A percentile compares a stretch with the other conserved stretches of the same genome.
Conservation (phyloP, 2,329 filamentous ascomycete genomes). For the Elsinoe necatrix region DNA sequence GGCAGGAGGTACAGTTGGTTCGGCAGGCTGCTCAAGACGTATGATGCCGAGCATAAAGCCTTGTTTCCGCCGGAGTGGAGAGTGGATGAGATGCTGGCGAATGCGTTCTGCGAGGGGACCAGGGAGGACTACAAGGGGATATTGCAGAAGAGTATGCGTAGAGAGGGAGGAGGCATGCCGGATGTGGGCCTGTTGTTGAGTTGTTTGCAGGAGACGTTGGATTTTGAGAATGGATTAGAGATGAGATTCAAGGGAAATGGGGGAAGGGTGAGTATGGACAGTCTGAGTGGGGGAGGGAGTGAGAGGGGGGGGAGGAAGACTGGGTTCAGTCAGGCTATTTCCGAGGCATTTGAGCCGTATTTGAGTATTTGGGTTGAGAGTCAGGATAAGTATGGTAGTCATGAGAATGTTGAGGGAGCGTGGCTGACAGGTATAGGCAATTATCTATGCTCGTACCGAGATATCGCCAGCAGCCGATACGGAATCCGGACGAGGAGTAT, state of each 20-base stretch:
- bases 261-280: constrained; percentile 73
- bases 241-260: constrained; percentile 59
- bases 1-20: constrained; percentile 94
- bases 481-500: constrained; percentile 83
- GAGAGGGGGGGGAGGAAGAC: constrained; percentile 68
- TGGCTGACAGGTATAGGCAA: constrained; percentile 40
- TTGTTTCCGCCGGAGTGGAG: constrained; percentile 86
- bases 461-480: constrained; percentile 74
- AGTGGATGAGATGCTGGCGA: constrained; percentile 81
- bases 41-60: constrained; percentile 82
- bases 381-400: constrained; percentile 59
- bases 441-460: constrained; percentile 75
- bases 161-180: constrained; percentile 65
- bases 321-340: constrained; percentile 82
- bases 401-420: background rate
- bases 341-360: constrained; percentile 94
- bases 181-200: constrained; percentile 84
- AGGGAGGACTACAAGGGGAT: constrained; percentile 93
- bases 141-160: constrained; percentile 75
- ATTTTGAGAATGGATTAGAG: constrained; percentile 91
- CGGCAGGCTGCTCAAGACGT: constrained; percentile 86
- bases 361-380: constrained; percentile 95
- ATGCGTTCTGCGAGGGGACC: constrained; percentile 90
- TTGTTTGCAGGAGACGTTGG: constrained; percentile 88
- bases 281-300: constrained; percentile 43